Evolutionary conservation across 148 eudicot genomes (phyloP).

Genomic region (Persicaria tinctoria): DNA sequence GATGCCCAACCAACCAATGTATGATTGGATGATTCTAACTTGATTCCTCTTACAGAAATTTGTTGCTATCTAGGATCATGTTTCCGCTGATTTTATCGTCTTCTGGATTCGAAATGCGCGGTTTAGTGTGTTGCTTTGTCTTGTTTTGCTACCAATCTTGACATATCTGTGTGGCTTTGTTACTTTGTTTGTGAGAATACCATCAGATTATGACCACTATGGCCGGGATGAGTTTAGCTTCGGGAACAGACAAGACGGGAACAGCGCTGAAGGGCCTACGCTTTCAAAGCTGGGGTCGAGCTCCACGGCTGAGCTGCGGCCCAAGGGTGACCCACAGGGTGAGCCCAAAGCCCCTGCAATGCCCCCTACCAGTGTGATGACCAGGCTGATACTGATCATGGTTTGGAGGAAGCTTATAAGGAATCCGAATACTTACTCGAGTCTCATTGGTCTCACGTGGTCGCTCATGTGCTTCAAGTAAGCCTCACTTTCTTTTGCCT

Average conservation of each 20-base stretch:
- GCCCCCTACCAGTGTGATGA: slow-evolving; percentile 67
- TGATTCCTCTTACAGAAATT: not conserved
- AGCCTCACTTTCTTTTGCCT: not conserved
- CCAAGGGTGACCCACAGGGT: slow-evolving; percentile 30
- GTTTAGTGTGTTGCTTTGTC: no score
- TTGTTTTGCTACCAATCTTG: not conserved
- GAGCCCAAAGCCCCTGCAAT: slow-evolving; percentile 46
- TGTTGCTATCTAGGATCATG: not conserved
- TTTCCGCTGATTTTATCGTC: not conserved
- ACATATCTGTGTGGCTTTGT: not conserved
- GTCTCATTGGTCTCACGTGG: slow-evolving; percentile 62
- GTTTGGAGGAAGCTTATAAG: slow-evolving; percentile 69
- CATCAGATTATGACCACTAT: slow-evolving; percentile 69
- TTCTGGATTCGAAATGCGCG: not conserved
- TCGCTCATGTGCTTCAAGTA: slow-evolving; percentile 44
- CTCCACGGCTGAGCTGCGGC: slow-evolving; percentile 72
- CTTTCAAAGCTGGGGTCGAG: slow-evolving; percentile 77
- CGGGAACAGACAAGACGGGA: slow-evolving; percentile 42
- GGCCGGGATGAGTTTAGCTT: slow-evolving; percentile 80
- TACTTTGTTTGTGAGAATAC: not conserved
- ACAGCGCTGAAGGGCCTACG: slow-evolving; percentile 50
- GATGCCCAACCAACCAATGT: not conserved
- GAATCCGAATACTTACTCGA: slow-evolving; percentile 64
- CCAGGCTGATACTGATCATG: slow-evolving; percentile 59
- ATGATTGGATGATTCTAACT: not conserved